These are phyloP conservation scores for Dactylorhiza incarnata DNA, from an alignment of 106 monocot species.

Conservation along the genomic window DNA sequence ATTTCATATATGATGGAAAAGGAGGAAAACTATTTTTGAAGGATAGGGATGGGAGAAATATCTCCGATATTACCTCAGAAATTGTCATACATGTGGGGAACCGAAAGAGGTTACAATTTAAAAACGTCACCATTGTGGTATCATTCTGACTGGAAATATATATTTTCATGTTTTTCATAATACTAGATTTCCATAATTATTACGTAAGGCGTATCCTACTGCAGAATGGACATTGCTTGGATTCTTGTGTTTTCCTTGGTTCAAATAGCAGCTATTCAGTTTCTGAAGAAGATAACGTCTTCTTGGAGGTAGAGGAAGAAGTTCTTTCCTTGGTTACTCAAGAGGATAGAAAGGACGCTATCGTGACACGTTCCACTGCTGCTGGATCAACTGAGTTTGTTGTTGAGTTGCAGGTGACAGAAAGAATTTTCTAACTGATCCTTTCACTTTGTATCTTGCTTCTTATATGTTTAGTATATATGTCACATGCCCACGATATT, in stretches of 20 bases:
- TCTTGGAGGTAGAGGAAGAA: constrained; percentile 34
- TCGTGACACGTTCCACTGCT: neutral
- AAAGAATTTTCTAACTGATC: neutral
- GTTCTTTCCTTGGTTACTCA: constrained; percentile 7
- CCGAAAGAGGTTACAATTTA: constrained; percentile 86
- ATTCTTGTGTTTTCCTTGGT: constrained; percentile 87
- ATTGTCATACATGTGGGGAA: constrained; percentile 65
- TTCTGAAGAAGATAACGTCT: constrained; percentile 64
- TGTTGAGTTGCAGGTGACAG: constrained; percentile 69
- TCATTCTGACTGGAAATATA: neutral
- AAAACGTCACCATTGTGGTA: constrained; percentile 85
- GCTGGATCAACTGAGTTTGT: constrained; percentile 39
- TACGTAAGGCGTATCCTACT: constrained; percentile 4
- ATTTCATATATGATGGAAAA: constrained; percentile 93
- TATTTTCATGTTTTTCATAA: constrained; percentile 6
- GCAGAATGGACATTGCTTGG: constrained; percentile 85
- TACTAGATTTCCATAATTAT: neutral
- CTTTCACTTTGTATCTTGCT: neutral
- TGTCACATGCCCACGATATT: neutral
- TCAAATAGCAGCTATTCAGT: constrained; percentile 80
- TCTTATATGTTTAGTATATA: neutral
- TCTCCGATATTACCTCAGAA: constrained; percentile 32
- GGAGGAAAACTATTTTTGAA: constrained; percentile 71
- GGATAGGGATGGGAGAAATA: constrained; percentile 38
- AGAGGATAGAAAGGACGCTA: constrained; percentile 16